Base-by-base conservation (phyloP, 129 eudicot species). In the Erigeron canadensis region DNA sequence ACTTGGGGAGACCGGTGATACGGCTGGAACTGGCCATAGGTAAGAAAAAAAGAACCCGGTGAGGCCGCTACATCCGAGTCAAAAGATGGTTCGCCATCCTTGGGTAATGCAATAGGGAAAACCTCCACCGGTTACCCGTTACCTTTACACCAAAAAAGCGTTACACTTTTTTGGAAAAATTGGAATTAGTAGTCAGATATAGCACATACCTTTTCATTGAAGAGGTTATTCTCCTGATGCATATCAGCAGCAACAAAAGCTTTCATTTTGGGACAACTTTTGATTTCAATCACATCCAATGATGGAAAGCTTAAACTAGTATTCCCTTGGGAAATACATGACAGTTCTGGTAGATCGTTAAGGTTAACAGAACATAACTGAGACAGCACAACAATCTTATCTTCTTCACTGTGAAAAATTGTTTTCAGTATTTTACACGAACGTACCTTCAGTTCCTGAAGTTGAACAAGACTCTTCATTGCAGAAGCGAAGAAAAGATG, bases 141-240 rank as follows among this genome's bases (percentile, higher is more conserved):
- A 28, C 34, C 34, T 28, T 28, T 28, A 28, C 34, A 28, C 34
- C 3, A 2, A 28, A 28, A 28, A 28, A 28, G 34, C 34, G 34
- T 28, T 28, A 28, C 34, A 28, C 34, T 48, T 48, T 47, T 13
- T 13, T 48, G 55, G 18, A n/a, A n/a, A 17, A 51, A 51, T 28
- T 28, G 34, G 3, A 28, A 28, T 28, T 28, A 28, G 34, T 0
- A 28, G 34, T 28, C 34, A 28, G 3, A 28, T 28, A 28, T 51
- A 51, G 7, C 57, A 51, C 22, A n/a, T 73, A 83, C 87, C 84
- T 75, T 83, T 54, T 75, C 84, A 79, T 39, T 70, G 79, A 83
- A 83, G 10, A 79, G 69, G 34, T 51, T 75, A 55, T 18, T 75
- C 46, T 69, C 84, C 41, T 63, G 76, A 70, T 64, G 75, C 76